phyloP scores from a whole-genome alignment of 2,329 filamentous ascomycete species.

The Paecilomyces niveus region DNA sequence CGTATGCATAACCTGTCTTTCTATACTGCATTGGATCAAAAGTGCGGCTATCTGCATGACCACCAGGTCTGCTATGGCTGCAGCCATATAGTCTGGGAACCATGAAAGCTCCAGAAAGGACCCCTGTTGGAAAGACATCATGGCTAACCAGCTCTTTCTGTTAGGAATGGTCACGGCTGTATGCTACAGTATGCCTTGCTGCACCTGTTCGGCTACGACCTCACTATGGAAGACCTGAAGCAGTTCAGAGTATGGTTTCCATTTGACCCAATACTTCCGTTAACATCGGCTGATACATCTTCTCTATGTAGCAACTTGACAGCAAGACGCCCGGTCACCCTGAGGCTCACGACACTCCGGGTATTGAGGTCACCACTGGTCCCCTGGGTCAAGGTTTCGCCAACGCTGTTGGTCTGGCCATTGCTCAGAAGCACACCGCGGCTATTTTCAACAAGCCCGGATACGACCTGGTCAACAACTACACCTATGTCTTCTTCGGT shows the following conservation, averaged over 20 bases:
- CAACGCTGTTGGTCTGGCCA: slow-evolving; percentile 96
- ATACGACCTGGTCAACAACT: slow-evolving; percentile 86
- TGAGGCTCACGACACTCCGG: slow-evolving; percentile 92
- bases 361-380: slow-evolving; percentile 95
- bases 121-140: not conserved
- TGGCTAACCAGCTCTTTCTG: not conserved
- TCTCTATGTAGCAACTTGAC: slow-evolving; percentile 50
- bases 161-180: slow-evolving; percentile 89
- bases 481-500: slow-evolving; percentile 95
- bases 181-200: slow-evolving; percentile 99
- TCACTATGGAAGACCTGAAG: slow-evolving; percentile 90
- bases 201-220: slow-evolving; percentile 85
- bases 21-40: not conserved
- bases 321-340: slow-evolving; percentile 93
- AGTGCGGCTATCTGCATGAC: not conserved
- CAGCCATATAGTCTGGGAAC: not conserved
- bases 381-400: slow-evolving; percentile 95
- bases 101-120: not conserved
- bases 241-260: slow-evolving; percentile 73
- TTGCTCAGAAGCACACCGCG: slow-evolving; percentile 86
- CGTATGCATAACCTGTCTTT: slow-evolving; percentile 56
- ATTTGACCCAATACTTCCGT: not conserved
- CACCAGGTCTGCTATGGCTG: not conserved
- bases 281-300: not conserved
- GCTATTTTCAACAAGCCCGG: slow-evolving; percentile 95